A percentile compares a stretch with the other conserved stretches of the same genome.
Conservation (phyloP, 2,329 filamentous ascomycete genomes). For the Camillea tinctor region DNA sequence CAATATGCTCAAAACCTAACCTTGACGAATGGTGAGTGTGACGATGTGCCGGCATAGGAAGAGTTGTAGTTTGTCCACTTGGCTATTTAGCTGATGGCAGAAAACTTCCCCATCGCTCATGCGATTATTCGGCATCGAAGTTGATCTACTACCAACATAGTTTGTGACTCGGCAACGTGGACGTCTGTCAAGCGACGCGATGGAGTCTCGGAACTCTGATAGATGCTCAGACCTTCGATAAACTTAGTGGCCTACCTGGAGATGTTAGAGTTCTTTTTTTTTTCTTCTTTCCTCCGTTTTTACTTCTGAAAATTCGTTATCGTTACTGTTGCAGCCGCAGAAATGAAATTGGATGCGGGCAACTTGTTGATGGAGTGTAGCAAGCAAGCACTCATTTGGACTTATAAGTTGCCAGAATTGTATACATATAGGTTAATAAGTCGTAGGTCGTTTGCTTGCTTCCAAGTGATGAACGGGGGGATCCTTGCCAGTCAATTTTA, state of each 20-base stretch:
- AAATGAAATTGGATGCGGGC: not conserved
- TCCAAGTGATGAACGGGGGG: slow-evolving; percentile 15
- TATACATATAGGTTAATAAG: not conserved
- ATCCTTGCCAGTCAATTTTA: slow-evolving; percentile 30
- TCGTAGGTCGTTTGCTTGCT: slow-evolving; percentile 11
- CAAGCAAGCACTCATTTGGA: not conserved
- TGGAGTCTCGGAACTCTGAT: not conserved
- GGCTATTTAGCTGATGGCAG: not conserved
- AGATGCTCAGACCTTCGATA: not conserved
- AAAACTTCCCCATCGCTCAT: not conserved
- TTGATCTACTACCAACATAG: not conserved
- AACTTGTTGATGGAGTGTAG: not conserved
- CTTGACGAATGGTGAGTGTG: not conserved
- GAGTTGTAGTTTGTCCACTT: not conserved
- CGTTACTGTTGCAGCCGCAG: not conserved
- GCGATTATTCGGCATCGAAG: not conserved
- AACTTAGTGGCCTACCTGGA: not conserved
- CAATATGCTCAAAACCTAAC: not conserved
- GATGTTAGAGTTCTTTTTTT: too few species aligned
- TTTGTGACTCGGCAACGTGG: not conserved
- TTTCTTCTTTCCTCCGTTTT: too few species aligned
- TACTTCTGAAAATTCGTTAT: too few species aligned
- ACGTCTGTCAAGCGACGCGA: not conserved
- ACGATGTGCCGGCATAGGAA: not conserved
- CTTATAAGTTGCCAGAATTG: not conserved